Conservation (phyloP, 768 basidiomycete genomes). For the Hemileccinum impolitum region DNA sequence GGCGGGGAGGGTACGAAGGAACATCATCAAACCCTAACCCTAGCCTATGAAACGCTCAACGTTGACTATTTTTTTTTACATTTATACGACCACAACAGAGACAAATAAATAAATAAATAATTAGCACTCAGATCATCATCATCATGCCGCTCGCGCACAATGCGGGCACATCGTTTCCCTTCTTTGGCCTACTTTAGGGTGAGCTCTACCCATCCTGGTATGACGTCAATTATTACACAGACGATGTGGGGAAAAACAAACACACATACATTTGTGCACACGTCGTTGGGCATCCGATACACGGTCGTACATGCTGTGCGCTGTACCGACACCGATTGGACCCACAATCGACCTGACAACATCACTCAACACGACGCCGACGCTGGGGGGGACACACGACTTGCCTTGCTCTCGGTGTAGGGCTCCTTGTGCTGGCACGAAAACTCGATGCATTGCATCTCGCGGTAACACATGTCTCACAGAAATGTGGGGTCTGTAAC, state of each 20-base stretch:
- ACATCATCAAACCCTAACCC: too few species aligned
- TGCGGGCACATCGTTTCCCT: conserved; percentile 19
- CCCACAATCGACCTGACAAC: conserved; percentile 41
- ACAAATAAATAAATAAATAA: too few species aligned
- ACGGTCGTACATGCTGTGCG: conserved; percentile 31
- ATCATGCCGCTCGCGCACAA: conserved; percentile 14
- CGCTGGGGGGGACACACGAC: too few species aligned
- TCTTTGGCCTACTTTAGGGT: conserved; percentile 16
- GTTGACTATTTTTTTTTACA: too few species aligned
- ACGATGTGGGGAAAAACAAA: background rate
- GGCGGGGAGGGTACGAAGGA: conserved; percentile 83
- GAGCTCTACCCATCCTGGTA: conserved; percentile 23
- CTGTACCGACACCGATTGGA: conserved; percentile 43
- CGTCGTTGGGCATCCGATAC: conserved; percentile 35
- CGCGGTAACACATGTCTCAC: conserved; percentile 47
- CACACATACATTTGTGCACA: conserved; percentile 39
- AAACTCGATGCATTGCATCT: conserved; percentile 35
- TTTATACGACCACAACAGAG: too few species aligned
- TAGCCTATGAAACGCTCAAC: too few species aligned
- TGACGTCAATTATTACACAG: conserved; percentile 20
- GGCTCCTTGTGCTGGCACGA: conserved; percentile 38
- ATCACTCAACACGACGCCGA: too few species aligned
- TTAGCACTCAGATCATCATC: too few species aligned
- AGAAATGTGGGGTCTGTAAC: background rate
- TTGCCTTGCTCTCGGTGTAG: conserved; percentile 27